Conservation (phyloP, 768 basidiomycete genomes). For the Coprinopsis strossmayeri region DNA sequence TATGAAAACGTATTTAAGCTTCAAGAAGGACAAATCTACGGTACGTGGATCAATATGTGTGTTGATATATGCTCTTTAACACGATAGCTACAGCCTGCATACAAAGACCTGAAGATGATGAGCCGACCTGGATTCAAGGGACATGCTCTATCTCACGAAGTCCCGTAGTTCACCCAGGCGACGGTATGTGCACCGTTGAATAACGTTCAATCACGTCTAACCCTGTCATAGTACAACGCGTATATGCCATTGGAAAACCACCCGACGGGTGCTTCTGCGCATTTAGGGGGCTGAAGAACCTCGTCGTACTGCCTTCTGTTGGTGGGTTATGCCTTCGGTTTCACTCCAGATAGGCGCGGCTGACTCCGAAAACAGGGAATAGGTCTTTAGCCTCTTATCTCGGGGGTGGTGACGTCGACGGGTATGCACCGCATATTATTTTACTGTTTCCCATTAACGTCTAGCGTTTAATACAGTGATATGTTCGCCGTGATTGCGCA, state of each 20-base stretch:
- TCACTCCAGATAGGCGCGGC: no score
- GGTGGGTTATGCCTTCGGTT: constrained; percentile 28
- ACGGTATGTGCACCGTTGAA: constrained; percentile 36
- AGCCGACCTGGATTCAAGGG: constrained; percentile 55
- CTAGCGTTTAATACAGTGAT: constrained; percentile 36
- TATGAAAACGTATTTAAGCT: constrained; percentile 48
- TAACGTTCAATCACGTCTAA: constrained; percentile 4
- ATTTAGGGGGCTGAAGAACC: constrained; percentile 59
- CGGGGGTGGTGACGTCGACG: constrained; percentile 76
- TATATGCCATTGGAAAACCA: constrained; percentile 65
- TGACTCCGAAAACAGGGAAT: no score
- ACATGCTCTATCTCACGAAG: constrained; percentile 59
- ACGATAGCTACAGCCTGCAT: constrained; percentile 42
- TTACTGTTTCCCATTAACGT: neutral
- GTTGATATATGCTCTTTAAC: neutral
- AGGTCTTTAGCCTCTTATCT: constrained; percentile 65
- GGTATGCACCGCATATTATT: constrained; percentile 32
- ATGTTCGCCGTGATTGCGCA: constrained; percentile 56
- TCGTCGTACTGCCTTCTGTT: constrained; percentile 61
- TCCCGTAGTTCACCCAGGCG: constrained; percentile 73
- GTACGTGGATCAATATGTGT: constrained; percentile 26
- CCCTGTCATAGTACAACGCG: constrained; percentile 49
- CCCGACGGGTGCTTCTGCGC: constrained; percentile 47
- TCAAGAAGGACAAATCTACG: constrained; percentile 56
- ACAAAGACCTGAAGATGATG: constrained; percentile 39